Conservation (phyloP, 345 rosid species). For the Hibiscus syriacus region DNA sequence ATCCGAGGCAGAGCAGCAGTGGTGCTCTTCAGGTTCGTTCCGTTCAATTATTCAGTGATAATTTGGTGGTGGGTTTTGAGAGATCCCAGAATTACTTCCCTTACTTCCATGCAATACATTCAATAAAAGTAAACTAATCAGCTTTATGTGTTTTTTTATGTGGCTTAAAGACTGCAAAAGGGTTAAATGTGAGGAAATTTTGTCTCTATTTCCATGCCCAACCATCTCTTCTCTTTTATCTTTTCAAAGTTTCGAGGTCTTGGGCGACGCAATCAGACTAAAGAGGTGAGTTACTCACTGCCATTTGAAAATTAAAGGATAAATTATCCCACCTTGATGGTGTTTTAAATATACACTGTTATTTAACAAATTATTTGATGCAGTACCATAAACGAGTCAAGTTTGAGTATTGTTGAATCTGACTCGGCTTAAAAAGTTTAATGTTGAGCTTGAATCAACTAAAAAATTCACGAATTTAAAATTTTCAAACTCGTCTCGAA, state of each 20-base stretch:
- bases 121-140: constrained; percentile 1
- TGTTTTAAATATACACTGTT: not conserved
- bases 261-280: constrained; percentile 19
- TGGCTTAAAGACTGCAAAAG: constrained; percentile 37
- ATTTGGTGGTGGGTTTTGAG: constrained; percentile 24
- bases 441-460: too few relatives aligned
- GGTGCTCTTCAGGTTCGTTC: not conserved
- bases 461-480: too few relatives aligned
- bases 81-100: constrained; percentile 47
- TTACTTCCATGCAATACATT: constrained; percentile 45
- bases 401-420: too few relatives aligned
- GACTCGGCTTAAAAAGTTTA: too few relatives aligned
- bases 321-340: too few relatives aligned
- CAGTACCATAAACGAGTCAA: too few relatives aligned
- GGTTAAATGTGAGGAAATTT: constrained; percentile 38
- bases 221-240: not conserved
- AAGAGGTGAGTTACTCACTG: constrained; percentile 9
- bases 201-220: constrained; percentile 54
- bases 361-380: too few relatives aligned
- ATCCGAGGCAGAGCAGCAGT: constrained; percentile 23
- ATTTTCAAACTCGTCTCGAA: too few relatives aligned
- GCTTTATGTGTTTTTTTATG: not conserved
- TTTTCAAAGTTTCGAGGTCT: not conserved
- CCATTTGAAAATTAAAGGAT: too few relatives aligned
- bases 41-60: constrained; percentile 37